Base-by-base conservation (phyloP, 768 basidiomycete genomes). In the Dioszegia hungarica region DNA sequence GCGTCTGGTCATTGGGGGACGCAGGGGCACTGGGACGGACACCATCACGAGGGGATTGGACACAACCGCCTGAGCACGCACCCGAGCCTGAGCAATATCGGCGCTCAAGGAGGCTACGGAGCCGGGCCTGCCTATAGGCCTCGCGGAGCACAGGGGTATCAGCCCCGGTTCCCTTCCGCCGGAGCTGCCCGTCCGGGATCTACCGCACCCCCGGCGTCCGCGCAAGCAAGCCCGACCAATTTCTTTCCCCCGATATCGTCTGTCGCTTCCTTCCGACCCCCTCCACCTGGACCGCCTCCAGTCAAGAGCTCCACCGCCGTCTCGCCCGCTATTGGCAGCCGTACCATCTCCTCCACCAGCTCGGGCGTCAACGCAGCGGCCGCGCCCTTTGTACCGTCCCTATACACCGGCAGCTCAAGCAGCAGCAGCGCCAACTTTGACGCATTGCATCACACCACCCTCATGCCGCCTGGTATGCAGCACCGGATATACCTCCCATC, bases 401-500 rank as follows among this genome's bases (percentile, higher is more conserved):
- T 40, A 2, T 45, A 54, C 19, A 39, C 39, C 27, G 34, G 22
- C 27, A 45, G 29, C 19, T 39, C 50, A n/a, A 27, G 25, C 33
- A 8, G 24, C 17, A 47, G 24, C 37, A 39, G 34, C 31, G 34
- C 49, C 15, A 24, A 5, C 9, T 54, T 45, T 22, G 36, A 58
- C 25, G 17, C 29, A 17, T 17, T 31, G 45, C 69, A 70, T 28
- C 70, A 66, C 34, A 73, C 73, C 0, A 68, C 71, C 4, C 58
- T 76, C 27, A 72, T 76, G 57, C 75, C 75, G 12, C 71, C 73
- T 0, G 69, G 71, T 49, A 51, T 76, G 17, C 75, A 76, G 60
- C 75, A 76, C 57, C 60, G 75, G 9, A 76, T 76, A 28, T 76
- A 71, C 29, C 66, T 73, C 14, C 73, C 75, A 14, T 57, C 54